Conservation (phyloP, 805 yeast species). For the Metschnikowia anglica region DNA sequence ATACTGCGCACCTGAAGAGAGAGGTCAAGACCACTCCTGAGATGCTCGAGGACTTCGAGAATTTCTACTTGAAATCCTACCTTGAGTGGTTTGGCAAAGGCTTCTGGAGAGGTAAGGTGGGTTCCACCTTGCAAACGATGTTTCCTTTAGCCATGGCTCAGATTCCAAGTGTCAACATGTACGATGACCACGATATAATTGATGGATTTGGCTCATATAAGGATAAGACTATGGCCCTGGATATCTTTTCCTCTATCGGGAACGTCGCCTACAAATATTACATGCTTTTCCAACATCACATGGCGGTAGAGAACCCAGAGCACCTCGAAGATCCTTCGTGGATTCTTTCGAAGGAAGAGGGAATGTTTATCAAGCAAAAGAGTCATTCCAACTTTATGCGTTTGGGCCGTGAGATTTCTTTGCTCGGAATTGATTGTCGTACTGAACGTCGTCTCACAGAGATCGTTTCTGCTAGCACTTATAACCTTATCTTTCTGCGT, state of each 20-base stretch:
- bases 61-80: conserved; percentile 72
- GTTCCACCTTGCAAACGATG: conserved; percentile 63
- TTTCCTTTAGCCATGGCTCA: conserved; percentile 76
- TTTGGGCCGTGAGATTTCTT: conserved; percentile 69
- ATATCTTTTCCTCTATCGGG: conserved; percentile 72
- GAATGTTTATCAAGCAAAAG: conserved; percentile 67
- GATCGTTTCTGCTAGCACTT: conserved; percentile 56
- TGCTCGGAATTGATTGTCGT: conserved; percentile 87
- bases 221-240: conserved; percentile 69
- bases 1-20: conserved; percentile 46
- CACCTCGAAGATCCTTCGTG: conserved; percentile 48
- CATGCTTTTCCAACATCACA: conserved; percentile 88
- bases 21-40: conserved; percentile 43
- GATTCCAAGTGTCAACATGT: conserved; percentile 84
- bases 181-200: conserved; percentile 94
- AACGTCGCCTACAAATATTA: conserved; percentile 79
- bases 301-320: conserved; percentile 45
- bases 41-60: conserved; percentile 53
- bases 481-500: conserved; percentile 59
- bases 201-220: conserved; percentile 94
- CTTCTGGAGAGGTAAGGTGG: conserved; percentile 69
- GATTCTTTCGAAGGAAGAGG: conserved; percentile 57
- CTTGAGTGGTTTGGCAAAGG: conserved; percentile 90
- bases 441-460: conserved; percentile 74
- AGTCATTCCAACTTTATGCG: conserved; percentile 71